Evolutionary conservation across 495 filamentous ascomycete genomes (phyloP), one percentile per base, ranked within the genome.

Genomic region (Endocarpon pusillum): DNA sequence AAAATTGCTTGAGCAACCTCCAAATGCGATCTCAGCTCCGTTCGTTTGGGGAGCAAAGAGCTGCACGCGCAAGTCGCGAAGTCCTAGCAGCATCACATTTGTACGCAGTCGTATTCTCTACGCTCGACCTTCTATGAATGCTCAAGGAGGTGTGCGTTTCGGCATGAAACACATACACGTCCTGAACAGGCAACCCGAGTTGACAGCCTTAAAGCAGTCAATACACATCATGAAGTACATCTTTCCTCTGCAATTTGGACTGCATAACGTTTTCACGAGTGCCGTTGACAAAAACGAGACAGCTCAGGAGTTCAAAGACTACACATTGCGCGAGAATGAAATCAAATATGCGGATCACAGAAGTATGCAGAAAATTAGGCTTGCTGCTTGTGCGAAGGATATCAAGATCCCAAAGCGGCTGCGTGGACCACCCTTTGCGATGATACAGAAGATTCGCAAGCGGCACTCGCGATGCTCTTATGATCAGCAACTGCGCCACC

Each of bases 191-290:
- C 81, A 68, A 45, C 55, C 66, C 0, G 45, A 58, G 4, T 62
- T 67, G 32, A 48, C 51, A n/a, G 43, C 56, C 3, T 21, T 47
- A 20, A 37, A 33, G 10, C 64, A 78, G 33, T 79, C 73, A 0
- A 45, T 75, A 4, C 81, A 78, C 38, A 55, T 94, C 18, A 69
- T 93, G 70, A 84, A 82, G 56, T 87, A 97, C 51, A 73, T 97
- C 1, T 97, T 97, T 42, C 89, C 89, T 20, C 66, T 78, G 14
- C 84, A 96, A 49, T 94, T 92, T 47, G 71, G 72, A 3, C 58
- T 97, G 9, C 81, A 87, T 42, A 97, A 94, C 55, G 81, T 78
- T n/a, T 94, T 96, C 44, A 81, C 78, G 0, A 73, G 70, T 1
- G 49, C 57, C 8, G 59, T 77, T 10, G 66, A 87, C 44, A 48